Percentiles rank a stretch among this genome's conserved stretches.
These are phyloP conservation scores for Nepenthes alata DNA, from an alignment of 179 eudicot species.

Conservation along the genomic window DNA sequence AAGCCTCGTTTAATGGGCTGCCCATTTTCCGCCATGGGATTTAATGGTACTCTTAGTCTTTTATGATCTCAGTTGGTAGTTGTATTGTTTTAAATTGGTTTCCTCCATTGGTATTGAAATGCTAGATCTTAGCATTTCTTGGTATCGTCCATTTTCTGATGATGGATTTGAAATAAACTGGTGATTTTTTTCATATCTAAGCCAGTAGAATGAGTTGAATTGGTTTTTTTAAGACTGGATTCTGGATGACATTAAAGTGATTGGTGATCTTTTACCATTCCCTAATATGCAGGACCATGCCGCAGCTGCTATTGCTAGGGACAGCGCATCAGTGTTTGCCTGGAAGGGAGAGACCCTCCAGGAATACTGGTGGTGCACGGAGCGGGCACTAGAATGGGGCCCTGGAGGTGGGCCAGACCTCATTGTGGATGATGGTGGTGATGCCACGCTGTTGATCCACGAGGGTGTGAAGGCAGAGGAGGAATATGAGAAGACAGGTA, in stretches of 20 bases:
- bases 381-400: slow-evolving; percentile 76
- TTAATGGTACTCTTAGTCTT: too few relatives aligned
- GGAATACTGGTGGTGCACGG: slow-evolving; percentile 89
- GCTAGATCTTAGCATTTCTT: slow-evolving; percentile 2
- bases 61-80: too few relatives aligned
- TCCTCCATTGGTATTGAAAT: not conserved
- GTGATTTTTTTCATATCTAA: not conserved
- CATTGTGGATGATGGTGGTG: slow-evolving; percentile 74
- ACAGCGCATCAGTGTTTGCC: slow-evolving; percentile 70
- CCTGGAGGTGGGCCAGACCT: slow-evolving; percentile 67
- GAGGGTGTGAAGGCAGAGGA: slow-evolving; percentile 79
- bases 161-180: not conserved
- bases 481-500: slow-evolving; percentile 47
- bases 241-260: not conserved
- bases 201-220: too few relatives aligned
- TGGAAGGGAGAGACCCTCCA: slow-evolving; percentile 86
- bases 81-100: too few relatives aligned
- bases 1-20: too few relatives aligned
- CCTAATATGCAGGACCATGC: slow-evolving; percentile 47
- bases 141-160: too few relatives aligned
- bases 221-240: too few relatives aligned
- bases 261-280: not conserved
- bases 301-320: slow-evolving; percentile 71
- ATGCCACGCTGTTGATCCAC: slow-evolving; percentile 62
- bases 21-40: too few relatives aligned